A percentile compares a stretch with the other conserved stretches of the same genome.
Conservation (phyloP, 2,329 filamentous ascomycete species). For the Coniochaeta hoffmannii region DNA sequence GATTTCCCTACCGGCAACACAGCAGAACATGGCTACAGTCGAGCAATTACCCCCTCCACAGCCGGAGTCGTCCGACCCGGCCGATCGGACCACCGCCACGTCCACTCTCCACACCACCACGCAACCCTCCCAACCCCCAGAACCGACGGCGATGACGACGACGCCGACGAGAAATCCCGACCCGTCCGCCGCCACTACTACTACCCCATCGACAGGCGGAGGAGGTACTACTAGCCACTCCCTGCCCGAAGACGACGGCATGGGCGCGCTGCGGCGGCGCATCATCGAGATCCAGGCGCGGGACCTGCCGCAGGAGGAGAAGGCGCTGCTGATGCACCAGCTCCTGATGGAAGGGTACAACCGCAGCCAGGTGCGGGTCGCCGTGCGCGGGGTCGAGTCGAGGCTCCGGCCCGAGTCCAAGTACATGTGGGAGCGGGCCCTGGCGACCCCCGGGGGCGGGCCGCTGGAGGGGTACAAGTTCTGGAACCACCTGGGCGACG, state of each 20-base stretch:
- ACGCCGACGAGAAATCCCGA: no score
- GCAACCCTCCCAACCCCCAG: neutral
- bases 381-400: neutral
- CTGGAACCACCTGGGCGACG: constrained; percentile 41
- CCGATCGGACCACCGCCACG: constrained; percentile 11
- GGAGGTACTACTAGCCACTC: constrained; percentile 8
- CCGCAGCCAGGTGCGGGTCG: constrained; percentile 27
- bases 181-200: no score
- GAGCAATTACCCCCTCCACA: constrained; percentile 8
- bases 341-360: constrained; percentile 63
- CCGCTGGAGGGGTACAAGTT: constrained; percentile 49
- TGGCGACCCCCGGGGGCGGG: constrained; percentile 22
- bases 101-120: neutral
- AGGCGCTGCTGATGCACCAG: constrained; percentile 65
- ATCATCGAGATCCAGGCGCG: constrained; percentile 63
- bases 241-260: constrained; percentile 73
- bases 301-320: constrained; percentile 51
- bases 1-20: neutral
- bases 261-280: constrained; percentile 56
- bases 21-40: neutral
- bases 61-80: constrained; percentile 18
- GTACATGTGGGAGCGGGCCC: neutral
- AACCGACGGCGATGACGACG: neutral
- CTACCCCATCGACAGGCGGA: no score
- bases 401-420: constrained; percentile 16